phyloP scores from a whole-genome alignment of 2,329 filamentous ascomycete genomes.

The Ceratocystis harringtonii region DNA sequence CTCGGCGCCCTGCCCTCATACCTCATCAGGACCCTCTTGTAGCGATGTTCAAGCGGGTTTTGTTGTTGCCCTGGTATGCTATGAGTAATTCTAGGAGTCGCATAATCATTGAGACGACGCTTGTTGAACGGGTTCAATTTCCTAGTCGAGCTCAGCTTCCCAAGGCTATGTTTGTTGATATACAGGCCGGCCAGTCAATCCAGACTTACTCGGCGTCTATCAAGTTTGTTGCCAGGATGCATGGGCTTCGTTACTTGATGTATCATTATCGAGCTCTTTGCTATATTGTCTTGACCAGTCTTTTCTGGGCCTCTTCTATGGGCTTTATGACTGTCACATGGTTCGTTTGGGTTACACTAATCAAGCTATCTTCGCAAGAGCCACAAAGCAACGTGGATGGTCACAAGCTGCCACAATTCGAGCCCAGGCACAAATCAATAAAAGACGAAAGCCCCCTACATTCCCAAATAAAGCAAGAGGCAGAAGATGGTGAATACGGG shows the following conservation, averaged over 20 bases:
- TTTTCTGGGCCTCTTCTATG: conserved; percentile 69
- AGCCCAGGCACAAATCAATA: not conserved
- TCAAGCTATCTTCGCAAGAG: not conserved
- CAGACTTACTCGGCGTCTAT: conserved; percentile 62
- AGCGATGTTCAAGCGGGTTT: conserved; percentile 42
- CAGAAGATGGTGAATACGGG: not conserved
- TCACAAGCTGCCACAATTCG: not conserved
- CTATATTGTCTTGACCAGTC: conserved; percentile 49
- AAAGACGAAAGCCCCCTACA: not conserved
- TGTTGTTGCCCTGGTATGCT: conserved; percentile 55
- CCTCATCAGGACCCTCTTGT: conserved; percentile 63
- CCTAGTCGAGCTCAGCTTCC: conserved; percentile 28
- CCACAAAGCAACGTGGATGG: not conserved
- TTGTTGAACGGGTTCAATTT: conserved; percentile 64
- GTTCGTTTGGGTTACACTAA: conserved; percentile 31
- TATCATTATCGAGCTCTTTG: conserved; percentile 62
- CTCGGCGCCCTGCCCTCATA: conserved; percentile 61
- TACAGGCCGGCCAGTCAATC: conserved; percentile 53
- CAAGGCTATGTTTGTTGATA: conserved; percentile 40
- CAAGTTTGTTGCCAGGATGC: conserved; percentile 57
- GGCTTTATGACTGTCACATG: conserved; percentile 51
- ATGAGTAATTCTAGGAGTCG: conserved; percentile 24
- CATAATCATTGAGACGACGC: conserved; percentile 32
- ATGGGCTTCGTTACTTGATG: conserved; percentile 71
- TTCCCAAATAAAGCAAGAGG: not conserved